These are phyloP conservation scores for Stephania japonica DNA, from an alignment of 164 flowering plant species.

Conservation along the genomic window DNA sequence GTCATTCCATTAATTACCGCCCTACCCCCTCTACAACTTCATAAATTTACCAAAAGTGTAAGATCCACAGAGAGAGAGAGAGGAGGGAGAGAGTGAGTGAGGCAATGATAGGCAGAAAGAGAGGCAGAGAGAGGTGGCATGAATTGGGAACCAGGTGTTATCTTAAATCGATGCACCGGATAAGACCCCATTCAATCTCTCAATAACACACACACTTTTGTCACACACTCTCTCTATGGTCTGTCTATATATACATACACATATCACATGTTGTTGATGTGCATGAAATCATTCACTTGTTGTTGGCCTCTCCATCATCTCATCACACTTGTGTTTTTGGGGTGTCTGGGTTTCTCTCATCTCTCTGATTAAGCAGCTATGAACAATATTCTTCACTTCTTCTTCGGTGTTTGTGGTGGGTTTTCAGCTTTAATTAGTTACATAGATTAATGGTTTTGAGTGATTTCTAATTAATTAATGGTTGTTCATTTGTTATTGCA, in stretches of 20 bases:
- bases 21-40: too few species aligned
- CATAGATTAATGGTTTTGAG: neutral
- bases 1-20: too few species aligned
- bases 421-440: neutral
- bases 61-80: too few species aligned
- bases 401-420: constrained; percentile 64
- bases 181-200: constrained; percentile 13
- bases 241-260: neutral
- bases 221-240: neutral
- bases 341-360: neutral
- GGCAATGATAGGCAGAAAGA: neutral
- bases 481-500: constrained; percentile 10
- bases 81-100: too few species aligned
- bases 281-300: neutral
- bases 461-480: constrained; percentile 1
- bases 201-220: too few species aligned
- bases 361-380: constrained; percentile 12
- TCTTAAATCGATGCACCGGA: constrained; percentile 3
- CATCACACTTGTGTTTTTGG: neutral
- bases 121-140: neutral
- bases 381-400: constrained; percentile 39
- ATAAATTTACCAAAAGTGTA: too few species aligned
- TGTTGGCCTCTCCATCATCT: neutral
- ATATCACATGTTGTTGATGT: too few species aligned
- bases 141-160: neutral